phyloP scores from a whole-genome alignment of 2,329 filamentous ascomycete genomes.

The Trichoderma hamatum region DNA sequence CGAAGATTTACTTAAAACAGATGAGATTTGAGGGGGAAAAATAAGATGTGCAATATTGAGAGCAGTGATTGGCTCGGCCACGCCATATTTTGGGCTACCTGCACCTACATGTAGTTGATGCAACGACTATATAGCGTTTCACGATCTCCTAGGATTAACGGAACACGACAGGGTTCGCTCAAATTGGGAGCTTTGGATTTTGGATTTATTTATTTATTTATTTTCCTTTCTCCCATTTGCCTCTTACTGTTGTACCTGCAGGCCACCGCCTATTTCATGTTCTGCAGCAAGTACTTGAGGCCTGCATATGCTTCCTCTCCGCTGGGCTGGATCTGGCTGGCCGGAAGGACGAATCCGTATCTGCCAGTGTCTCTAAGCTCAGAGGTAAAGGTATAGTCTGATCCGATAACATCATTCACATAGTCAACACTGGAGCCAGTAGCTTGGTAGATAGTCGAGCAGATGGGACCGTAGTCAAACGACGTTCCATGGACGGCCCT shows the following conservation, averaged over 20 bases:
- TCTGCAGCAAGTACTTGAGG: conserved; percentile 61
- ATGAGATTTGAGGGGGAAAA: not conserved
- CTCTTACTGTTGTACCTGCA: no score
- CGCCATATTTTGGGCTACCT: not conserved
- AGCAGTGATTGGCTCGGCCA: not conserved
- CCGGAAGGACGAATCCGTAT: conserved; percentile 49
- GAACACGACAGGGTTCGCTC: not conserved
- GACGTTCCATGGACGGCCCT: conserved; percentile 43
- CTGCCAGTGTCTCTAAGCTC: conserved; percentile 45
- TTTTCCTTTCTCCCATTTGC: not conserved
- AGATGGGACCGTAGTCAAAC: conserved; percentile 56
- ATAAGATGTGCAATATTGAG: not conserved
- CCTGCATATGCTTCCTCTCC: conserved; percentile 50
- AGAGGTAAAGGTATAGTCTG: conserved; percentile 47
- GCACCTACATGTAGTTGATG: not conserved
- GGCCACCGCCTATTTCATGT: conserved; percentile 41
- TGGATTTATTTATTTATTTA: not conserved
- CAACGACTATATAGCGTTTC: not conserved
- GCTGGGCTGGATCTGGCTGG: conserved; percentile 47
- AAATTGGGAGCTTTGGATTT: not conserved
- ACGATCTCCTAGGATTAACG: not conserved
- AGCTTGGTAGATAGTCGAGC: conserved; percentile 63
- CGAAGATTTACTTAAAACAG: not conserved
- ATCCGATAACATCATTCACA: conserved; percentile 45
- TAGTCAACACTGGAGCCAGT: conserved; percentile 52